Base-by-base conservation (phyloP, 1,284 basidiomycete genomes). In the Vanrija sp. region DNA sequence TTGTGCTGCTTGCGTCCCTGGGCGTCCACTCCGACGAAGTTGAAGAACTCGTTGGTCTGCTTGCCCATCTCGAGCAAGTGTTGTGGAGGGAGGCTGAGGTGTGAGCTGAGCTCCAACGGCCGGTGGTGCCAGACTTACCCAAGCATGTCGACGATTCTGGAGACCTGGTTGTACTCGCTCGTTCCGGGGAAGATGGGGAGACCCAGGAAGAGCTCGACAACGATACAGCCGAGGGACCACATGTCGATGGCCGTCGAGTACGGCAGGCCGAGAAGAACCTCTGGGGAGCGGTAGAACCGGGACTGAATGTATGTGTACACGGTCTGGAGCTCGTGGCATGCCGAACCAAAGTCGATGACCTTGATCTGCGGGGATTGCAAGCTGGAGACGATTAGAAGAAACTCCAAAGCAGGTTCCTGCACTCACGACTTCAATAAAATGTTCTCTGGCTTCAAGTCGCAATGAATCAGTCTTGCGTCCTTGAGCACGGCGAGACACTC, bases 221-320 rank as follows among this genome's bases (percentile, higher is more conserved):
- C 95, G 59, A 99, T 98, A 78, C 96, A 99, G 4, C 96, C 96
- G n/a, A 98, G 87, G 45, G 92, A 96, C 96, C 96, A 99, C 85
- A 98, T 87, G 74, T 99, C 96, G 62, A 99, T 86, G 1, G 91
- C 82, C 15, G 92, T 86, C 31, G 87, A 94, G 75, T 99, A 98
- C 4, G 94, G 87, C 69, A 98, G 84, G 20, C 94, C 94, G 20
- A 99, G 81, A 15, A 99, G 81, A 23, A 99, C 96, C 78, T 99
- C 96, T 5, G 95, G 96, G 4, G 91, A 96, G 39, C 96, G 89
- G 73, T 99, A 99, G 79, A 98, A 98, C 46, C 95, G 84, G 9
- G 94, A 97, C 73, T 98, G 95, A 72, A 99, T 98, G 77, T 99
- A 99, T 2, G 96, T 98, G 75, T 98, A 98, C 43, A 98, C 94